Conservation (phyloP, 2,329 filamentous ascomycete species). For the Alternaria hordeiaustralica region DNA sequence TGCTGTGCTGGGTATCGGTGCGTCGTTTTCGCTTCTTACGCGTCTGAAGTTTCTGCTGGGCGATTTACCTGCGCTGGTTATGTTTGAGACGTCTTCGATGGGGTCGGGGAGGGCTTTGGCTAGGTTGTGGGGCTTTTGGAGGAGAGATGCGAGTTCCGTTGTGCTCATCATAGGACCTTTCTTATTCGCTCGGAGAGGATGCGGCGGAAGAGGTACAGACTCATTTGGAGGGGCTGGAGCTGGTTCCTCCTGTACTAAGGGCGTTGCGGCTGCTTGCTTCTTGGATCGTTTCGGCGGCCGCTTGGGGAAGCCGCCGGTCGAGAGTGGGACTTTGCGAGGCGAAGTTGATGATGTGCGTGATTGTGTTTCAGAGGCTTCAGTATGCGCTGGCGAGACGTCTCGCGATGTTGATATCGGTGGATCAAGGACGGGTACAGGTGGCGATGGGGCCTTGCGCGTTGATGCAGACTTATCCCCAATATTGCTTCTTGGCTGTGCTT, state of each 20-base stretch:
- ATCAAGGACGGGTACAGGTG: background rate
- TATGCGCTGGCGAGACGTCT: constrained; percentile 11
- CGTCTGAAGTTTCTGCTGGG: constrained; percentile 33
- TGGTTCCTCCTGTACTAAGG: background rate
- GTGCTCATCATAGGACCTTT: constrained; percentile 35
- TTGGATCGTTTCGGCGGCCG: constrained; percentile 15
- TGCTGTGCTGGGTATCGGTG: constrained; percentile 37
- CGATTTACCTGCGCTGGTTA: constrained; percentile 1
- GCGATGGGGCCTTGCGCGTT: constrained; percentile 1
- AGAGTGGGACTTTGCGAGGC: constrained; percentile 24
- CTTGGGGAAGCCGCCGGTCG: constrained; percentile 38
- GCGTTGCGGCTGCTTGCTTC: background rate
- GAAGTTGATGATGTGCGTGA: constrained; percentile 19
- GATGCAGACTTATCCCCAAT: background rate
- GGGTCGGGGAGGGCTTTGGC: constrained; percentile 25
- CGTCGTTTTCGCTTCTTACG: constrained; percentile 42
- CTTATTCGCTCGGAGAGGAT: constrained; percentile 25
- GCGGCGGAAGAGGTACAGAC: constrained; percentile 23
- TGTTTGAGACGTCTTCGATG: constrained; percentile 27
- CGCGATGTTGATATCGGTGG: background rate
- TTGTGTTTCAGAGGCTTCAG: constrained; percentile 5
- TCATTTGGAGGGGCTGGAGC: constrained; percentile 10
- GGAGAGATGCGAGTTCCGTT: constrained; percentile 34
- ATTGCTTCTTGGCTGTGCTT: constrained; percentile 5
- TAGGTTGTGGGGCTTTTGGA: constrained; percentile 27